Conservation (phyloP, 2,329 filamentous ascomycete genomes). For the Fusarium lyarnte region DNA sequence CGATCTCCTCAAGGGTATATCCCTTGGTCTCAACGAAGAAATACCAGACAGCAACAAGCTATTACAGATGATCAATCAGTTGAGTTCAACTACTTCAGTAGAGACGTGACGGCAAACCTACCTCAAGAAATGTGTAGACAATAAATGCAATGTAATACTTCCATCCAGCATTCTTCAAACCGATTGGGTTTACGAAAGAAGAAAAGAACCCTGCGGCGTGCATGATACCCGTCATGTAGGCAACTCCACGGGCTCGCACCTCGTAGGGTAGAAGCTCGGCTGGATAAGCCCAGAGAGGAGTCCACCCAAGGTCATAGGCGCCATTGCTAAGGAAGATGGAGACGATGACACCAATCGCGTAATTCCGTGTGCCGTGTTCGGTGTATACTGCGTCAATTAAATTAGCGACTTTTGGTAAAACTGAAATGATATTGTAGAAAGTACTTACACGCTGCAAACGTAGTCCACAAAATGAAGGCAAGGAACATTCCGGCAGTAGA, state of each 20-base stretch:
- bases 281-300: conserved; percentile 23
- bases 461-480: conserved; percentile 40
- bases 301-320: neutral
- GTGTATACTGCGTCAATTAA: neutral
- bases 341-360: neutral
- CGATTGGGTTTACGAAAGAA: neutral
- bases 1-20: neutral
- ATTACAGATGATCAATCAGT: neutral
- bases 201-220: neutral
- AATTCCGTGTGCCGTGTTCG: neutral
- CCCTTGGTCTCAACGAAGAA: neutral
- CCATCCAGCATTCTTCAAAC: neutral
- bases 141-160: neutral
- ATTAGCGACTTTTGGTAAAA: neutral
- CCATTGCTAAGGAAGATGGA: neutral
- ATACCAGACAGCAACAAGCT: neutral
- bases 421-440: neutral
- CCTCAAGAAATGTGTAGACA: neutral
- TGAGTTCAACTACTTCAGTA: accelerated
- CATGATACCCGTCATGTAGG: neutral
- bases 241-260: conserved; percentile 21
- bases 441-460: conserved; percentile 4
- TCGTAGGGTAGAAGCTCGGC: conserved; percentile 41
- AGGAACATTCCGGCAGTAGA: conserved; percentile 19
- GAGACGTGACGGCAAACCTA: accelerated